These are phyloP conservation scores for Apostasia shenzhenica DNA, from an alignment of 106 monocot species.

Conservation along the genomic window DNA sequence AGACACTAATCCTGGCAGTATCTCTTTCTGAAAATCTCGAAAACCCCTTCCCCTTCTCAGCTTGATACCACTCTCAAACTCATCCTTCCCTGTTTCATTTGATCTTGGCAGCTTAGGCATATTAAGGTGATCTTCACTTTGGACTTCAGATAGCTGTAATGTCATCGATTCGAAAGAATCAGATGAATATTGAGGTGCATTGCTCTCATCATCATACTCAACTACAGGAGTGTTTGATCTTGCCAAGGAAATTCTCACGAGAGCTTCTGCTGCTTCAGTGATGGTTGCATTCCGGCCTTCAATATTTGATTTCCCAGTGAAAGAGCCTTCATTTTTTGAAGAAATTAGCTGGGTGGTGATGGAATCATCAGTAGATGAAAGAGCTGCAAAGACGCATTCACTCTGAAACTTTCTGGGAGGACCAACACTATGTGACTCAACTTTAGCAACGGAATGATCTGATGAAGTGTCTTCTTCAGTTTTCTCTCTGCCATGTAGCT, in stretches of 20 bases:
- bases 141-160: conserved; percentile 38
- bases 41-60: conserved; percentile 54
- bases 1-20: conserved; percentile 72
- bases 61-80: conserved; percentile 15
- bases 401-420: no score
- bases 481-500: neutral
- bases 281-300: neutral
- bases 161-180: conserved; percentile 67
- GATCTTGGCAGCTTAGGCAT: neutral
- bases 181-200: conserved; percentile 17
- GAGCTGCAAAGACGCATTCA: no score
- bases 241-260: neutral
- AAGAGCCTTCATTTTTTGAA: neutral
- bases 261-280: neutral
- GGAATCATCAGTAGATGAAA: neutral
- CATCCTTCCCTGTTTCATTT: conserved; percentile 8
- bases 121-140: conserved; percentile 14
- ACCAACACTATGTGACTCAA: no score
- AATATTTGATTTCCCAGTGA: neutral
- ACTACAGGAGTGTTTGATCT: neutral
- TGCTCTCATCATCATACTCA: neutral
- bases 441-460: no score
- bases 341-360: neutral
- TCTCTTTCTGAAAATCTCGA: conserved; percentile 70
- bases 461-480: no score